Percentiles rank a stretch among this genome's conserved stretches.
Evolutionary conservation across 306 rosid genomes (phyloP).

Genomic region (Acacia melanoxylon): DNA sequence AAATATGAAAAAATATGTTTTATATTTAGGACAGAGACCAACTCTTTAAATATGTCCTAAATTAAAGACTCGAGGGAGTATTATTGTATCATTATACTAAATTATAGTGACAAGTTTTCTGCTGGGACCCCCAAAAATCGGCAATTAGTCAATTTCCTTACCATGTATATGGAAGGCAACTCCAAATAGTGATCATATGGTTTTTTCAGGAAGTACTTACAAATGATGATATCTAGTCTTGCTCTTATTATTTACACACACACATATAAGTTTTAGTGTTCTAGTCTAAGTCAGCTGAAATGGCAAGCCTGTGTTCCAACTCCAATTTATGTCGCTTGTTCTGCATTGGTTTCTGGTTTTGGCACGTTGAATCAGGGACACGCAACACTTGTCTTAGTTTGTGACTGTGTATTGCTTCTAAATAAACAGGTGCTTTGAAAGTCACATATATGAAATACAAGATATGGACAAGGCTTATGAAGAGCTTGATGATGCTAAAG

Average conservation of each 20-base stretch:
- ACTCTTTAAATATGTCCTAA: too few species aligned
- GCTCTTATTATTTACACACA: not conserved
- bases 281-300: not conserved
- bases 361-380: not conserved
- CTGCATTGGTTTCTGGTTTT: not conserved
- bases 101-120: not conserved
- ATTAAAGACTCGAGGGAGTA: too few species aligned
- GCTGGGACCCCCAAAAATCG: not conserved
- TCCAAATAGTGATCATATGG: slow-evolving; percentile 7
- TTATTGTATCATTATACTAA: not conserved
- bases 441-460: slow-evolving; percentile 19
- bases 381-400: not conserved
- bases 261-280: not conserved
- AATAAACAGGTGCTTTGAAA: slow-evolving; percentile 28
- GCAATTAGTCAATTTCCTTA: not conserved
- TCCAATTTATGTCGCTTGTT: slow-evolving; percentile 4
- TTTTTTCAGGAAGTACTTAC: slow-evolving; percentile 1
- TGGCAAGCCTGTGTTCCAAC: slow-evolving; percentile 11
- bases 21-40: too few species aligned
- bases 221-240: slow-evolving; percentile 4
- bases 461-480: slow-evolving; percentile 54
- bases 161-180: not conserved
- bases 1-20: too few species aligned
- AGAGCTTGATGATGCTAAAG: slow-evolving; percentile 66
- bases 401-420: not conserved